These are phyloP conservation scores for Vigna hirtella DNA, from an alignment of 306 rosid species.

Conservation along the genomic window DNA sequence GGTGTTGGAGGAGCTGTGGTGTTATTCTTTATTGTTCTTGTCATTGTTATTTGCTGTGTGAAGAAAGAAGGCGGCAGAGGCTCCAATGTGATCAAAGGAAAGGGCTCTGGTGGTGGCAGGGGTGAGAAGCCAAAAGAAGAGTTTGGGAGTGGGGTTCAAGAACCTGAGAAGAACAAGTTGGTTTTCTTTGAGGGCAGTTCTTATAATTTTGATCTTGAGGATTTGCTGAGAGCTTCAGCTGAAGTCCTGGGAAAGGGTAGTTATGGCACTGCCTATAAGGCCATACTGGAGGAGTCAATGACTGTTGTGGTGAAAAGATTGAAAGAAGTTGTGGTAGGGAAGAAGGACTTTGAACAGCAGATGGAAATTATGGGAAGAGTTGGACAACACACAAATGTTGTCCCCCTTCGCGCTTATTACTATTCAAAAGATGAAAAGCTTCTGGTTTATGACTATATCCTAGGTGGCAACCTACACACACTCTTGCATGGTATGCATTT, in stretches of 20 bases:
- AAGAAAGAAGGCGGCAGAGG: constrained; percentile 55
- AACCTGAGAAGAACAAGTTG: constrained; percentile 84
- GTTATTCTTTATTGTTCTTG: constrained; percentile 63
- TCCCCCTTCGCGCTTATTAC: constrained; percentile 87
- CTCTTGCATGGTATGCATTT: constrained; percentile 72
- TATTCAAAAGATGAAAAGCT: constrained; percentile 93
- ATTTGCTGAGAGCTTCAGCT: constrained; percentile 85
- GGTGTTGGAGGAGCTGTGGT: constrained; percentile 74
- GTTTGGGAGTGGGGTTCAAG: constrained; percentile 92
- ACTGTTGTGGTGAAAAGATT: constrained; percentile 89
- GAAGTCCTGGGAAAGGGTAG: constrained; percentile 92
- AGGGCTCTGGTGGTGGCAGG: constrained; percentile 71
- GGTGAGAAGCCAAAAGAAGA: constrained; percentile 88
- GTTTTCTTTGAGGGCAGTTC: constrained; percentile 92
- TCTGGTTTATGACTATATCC: constrained; percentile 71
- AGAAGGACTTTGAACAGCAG: constrained; percentile 84
- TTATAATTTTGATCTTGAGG: constrained; percentile 87
- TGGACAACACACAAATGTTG: constrained; percentile 70
- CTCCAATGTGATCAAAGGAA: constrained; percentile 57
- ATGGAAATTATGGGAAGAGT: constrained; percentile 82
- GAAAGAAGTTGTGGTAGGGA: constrained; percentile 86
- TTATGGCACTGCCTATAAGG: constrained; percentile 89
- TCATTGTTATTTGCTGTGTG: constrained; percentile 63
- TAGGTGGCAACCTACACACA: constrained; percentile 69
- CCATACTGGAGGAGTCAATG: constrained; percentile 78